Base-by-base conservation (phyloP, 306 rosid species). In the Ormosia semicastrata region DNA sequence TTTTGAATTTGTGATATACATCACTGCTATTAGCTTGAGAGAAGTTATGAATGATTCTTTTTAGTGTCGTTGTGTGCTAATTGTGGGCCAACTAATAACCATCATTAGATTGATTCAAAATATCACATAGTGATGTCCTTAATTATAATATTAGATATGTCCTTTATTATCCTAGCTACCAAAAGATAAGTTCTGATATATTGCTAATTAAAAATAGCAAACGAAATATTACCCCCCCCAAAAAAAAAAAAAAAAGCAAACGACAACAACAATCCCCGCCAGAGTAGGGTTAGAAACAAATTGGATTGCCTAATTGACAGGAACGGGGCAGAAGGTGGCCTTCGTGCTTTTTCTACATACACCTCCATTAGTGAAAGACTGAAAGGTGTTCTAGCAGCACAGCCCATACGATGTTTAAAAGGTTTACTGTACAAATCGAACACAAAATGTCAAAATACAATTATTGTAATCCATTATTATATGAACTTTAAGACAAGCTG, bases 231-330 rank as follows among this genome's bases (percentile, higher is more conserved):
- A 24, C 24, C 24, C 24, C 24, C 0, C 24, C 24, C 24, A 24
- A 15, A 62, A 52, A 33, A 47, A 3, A 24, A 15, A 62, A 52
- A 33, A 47, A 3, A 3, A 47, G 24, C 6, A 60, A 32, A 50
- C 0, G 9, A 63, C 39, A 70, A 36, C 29, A 77, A 65, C 5
- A 50, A 24, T 49, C 0, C 33, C 64, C n/a, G 13, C 9, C 65
- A 66, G 4, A 77, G 24, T 4, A 77, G 66, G 54, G 73, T 65
- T 65, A 65, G 4, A 18, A 54, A 67, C 76, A 78, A 78, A 66
- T 7, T 67, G 40, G 33, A 15, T 30, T 67, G 58, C 14, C 75
- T 39, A 54, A 54, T 43, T 66, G 68, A 67, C 44, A 78, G 66
- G 67, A 75, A 66, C 56, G 17, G 17, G 11, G 34, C 73, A 66